Evolutionary conservation across 2,329 filamentous ascomycete genomes (phyloP), one percentile per base, ranked within the genome.

Genomic region (Scedosporium apiospermum): DNA sequence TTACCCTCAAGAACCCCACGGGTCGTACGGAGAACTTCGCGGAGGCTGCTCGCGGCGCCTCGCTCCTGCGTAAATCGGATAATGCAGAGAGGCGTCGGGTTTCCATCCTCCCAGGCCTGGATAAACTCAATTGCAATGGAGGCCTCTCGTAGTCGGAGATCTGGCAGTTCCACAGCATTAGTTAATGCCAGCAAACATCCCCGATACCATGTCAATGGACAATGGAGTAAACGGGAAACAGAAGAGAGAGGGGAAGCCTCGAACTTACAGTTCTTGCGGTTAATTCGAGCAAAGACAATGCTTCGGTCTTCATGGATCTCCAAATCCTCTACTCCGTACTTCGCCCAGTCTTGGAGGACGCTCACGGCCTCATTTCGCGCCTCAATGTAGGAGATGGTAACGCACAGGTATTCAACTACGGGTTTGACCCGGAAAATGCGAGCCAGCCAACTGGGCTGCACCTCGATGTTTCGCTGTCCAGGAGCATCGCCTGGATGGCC

Each of bases 371-470:
- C 92, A 69, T 90, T 88, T 53, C 91, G 86, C 53, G 88, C 89
- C 64, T 86, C 81, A 68, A 88, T 88, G 4, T 76, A 72, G 30
- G 88, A 85, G 26, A 91, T 81, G 3, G 81, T 82, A 72, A 97
- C 87, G 72, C 91, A 95, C 16, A 97, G 75, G 30, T 90, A 82
- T 66, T 85, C 85, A 16, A 80, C 88, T 0, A 88, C 90, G 1
- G 93, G 93, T 72, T 95, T 96, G 71, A 97, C 88, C 62, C 91
- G 86, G 77, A 98, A 91, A 57, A 98, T 85, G 16, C 91, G 89
- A 34, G 91, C 88, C 61, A 98, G 83, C 93, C 93, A 97, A 68
- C 89, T 96, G 70, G 91, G 87, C 71, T 86, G 88, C 34, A 85
- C 82, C 65, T 86, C 86, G 69, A 83, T 89, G 74, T 81, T 81